Conservation (phyloP, 2,329 filamentous ascomycete species). For the Penicillium sp. region DNA sequence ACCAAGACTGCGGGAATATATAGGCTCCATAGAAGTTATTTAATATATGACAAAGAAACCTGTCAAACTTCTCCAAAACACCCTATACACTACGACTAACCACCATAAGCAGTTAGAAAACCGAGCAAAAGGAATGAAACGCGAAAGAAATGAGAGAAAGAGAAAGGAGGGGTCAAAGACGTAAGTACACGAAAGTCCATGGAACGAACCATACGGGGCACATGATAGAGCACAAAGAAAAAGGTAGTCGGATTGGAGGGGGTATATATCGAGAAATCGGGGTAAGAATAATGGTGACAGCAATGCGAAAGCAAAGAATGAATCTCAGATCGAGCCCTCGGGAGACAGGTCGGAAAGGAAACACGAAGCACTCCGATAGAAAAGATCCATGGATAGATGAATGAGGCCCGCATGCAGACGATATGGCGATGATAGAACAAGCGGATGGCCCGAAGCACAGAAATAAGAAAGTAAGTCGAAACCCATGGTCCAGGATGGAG, state of each 20-base stretch:
- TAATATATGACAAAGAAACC: slow-evolving; percentile 5
- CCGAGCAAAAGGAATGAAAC: neutral
- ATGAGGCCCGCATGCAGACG: neutral
- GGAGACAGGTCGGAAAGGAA: neutral
- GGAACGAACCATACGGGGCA: slow-evolving; percentile 11
- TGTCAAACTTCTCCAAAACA: neutral
- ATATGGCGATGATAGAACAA: neutral
- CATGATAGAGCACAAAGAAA: slow-evolving; percentile 5
- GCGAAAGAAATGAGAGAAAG: neutral
- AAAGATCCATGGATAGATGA: neutral
- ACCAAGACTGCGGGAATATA: neutral
- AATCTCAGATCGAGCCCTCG: neutral
- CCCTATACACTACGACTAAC: slow-evolving; percentile 13
- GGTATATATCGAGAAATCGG: slow-evolving; percentile 18
- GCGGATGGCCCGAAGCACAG: neutral
- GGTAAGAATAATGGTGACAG: slow-evolving; percentile 9
- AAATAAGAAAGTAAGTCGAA: neutral
- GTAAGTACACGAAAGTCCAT: slow-evolving; percentile 18
- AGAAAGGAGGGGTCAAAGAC: slow-evolving; percentile 3
- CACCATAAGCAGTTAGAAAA: neutral
- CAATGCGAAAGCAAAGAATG: neutral
- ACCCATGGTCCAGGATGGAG: neutral
- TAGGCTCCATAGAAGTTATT: neutral
- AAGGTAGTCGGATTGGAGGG: slow-evolving; percentile 13
- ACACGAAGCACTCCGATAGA: neutral